These are phyloP conservation scores for Boletus sp. DNA, from an alignment of 768 basidiomycete genomes.

Conservation along the genomic window DNA sequence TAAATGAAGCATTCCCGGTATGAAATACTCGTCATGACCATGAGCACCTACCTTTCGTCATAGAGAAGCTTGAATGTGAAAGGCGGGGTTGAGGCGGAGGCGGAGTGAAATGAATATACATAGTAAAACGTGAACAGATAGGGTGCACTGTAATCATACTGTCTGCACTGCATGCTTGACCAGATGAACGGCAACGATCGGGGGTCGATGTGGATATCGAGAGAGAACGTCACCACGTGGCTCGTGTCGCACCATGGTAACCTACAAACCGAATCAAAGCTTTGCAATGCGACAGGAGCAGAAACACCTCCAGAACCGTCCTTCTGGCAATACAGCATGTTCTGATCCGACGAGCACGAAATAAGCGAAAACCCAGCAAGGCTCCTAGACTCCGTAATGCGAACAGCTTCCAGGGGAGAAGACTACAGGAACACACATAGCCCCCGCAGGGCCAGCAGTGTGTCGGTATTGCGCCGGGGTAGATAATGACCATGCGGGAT, in stretches of 20 bases:
- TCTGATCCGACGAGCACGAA: background rate
- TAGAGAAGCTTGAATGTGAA: conserved; percentile 14
- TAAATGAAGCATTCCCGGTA: conserved; percentile 9
- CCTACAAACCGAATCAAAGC: background rate
- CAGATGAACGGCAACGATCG: conserved; percentile 12
- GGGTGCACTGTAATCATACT: conserved; percentile 14
- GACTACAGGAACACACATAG: conserved; percentile 14
- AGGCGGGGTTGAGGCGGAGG: conserved; percentile 31
- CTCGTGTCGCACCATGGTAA: background rate
- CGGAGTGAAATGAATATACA: conserved; percentile 18
- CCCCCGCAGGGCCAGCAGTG: conserved; percentile 7
- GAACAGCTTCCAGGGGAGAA: conserved; percentile 17
- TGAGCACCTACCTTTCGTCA: conserved; percentile 11
- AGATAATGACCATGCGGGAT: conserved; percentile 27
- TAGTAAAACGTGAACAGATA: background rate
- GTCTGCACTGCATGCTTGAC: conserved; percentile 1
- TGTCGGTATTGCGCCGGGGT: conserved; percentile 18
- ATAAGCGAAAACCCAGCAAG: background rate
- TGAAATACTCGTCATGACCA: conserved; percentile 10
- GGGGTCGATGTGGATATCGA: conserved; percentile 19
- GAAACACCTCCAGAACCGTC: background rate
- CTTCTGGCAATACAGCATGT: background rate
- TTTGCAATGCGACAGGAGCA: conserved; percentile 1
- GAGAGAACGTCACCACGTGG: conserved; percentile 1
- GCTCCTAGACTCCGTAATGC: background rate